phyloP scores from a whole-genome alignment of 106 monocot genomes.

The Allium sativum region DNA sequence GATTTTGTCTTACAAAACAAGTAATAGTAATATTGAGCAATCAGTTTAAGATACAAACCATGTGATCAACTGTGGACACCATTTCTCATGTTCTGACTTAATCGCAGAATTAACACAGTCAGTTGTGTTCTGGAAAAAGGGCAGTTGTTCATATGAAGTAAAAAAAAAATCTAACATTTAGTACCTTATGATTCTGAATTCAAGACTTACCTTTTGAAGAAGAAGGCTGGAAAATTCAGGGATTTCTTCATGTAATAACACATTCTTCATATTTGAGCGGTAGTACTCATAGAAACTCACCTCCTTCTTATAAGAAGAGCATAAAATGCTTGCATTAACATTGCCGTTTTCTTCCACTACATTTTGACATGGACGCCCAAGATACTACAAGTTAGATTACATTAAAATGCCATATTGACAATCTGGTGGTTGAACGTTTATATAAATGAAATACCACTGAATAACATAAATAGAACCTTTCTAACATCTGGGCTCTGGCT shows the following conservation, averaged over 20 bases:
- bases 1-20: too few species aligned
- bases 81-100: constrained; percentile 7
- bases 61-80: constrained; percentile 2
- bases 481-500: constrained; percentile 93
- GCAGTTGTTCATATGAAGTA: too few species aligned
- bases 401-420: too few species aligned
- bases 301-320: constrained; percentile 47
- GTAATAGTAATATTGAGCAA: too few species aligned
- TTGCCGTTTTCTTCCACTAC: constrained; percentile 21
- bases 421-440: not conserved
- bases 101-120: constrained; percentile 1
- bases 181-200: too few species aligned
- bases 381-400: too few species aligned
- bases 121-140: not conserved
- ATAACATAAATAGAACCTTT: constrained; percentile 39
- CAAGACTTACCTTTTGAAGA: too few species aligned
- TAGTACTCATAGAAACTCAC: constrained; percentile 1
- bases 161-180: too few species aligned
- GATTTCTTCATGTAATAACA: constrained; percentile 6
- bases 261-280: constrained; percentile 20
- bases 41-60: constrained; percentile 1
- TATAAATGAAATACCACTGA: too few species aligned
- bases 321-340: constrained; percentile 15
- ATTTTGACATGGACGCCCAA: constrained; percentile 68
- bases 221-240: too few species aligned